Evolutionary conservation across 1,284 basidiomycete species (phyloP), one percentile per base, ranked within the genome.

Genomic region (Melanopsichium pennsylvanicum): DNA sequence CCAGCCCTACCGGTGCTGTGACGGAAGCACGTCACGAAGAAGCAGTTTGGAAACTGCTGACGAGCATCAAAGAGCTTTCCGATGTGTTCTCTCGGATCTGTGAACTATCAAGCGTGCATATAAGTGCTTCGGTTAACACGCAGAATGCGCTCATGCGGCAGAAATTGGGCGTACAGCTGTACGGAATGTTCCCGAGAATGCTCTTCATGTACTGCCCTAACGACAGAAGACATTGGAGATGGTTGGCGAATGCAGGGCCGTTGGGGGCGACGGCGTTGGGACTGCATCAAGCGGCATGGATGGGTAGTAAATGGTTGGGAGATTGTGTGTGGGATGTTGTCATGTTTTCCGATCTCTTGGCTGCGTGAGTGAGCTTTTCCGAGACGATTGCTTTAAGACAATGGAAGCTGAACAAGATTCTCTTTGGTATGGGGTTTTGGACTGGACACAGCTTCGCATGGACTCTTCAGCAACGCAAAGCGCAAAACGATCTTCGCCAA

Each of bases 131-230:
- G 2, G 27, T 12, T 7, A 32, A 32, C 12, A 27, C 41, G 11
- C 39, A 39, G 22, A 29, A 43, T n/a, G 54, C 41, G 11, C 27
- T 63, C 48, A 45, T 52, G 43, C 43, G 52, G 18, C 40, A 48
- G 10, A 63, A 63, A 41, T 29, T 63, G 9, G 60, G 44, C 0
- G 32, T 48, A 11, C 52, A 63, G 54, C 43, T 63, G 0, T 63
- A 63, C 33, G 60, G 60, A 22, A 40, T 63, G 48, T 63, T 63
- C 23, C 52, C 60, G 13, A 36, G 60, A 11, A 37, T 63, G 43
- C 48, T 63, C 3, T 44, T 35, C 32, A 35, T 41, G 22, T 35
- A 52, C 35, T 50, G 54, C 15, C 34, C 44, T 2, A 41, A 47
- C 26, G 45, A 63, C 11, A 33, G 54, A 13, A 22, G 49, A 15